Conservation (phyloP, 257 asterid genomes). For the Przewalskia tangutica region DNA sequence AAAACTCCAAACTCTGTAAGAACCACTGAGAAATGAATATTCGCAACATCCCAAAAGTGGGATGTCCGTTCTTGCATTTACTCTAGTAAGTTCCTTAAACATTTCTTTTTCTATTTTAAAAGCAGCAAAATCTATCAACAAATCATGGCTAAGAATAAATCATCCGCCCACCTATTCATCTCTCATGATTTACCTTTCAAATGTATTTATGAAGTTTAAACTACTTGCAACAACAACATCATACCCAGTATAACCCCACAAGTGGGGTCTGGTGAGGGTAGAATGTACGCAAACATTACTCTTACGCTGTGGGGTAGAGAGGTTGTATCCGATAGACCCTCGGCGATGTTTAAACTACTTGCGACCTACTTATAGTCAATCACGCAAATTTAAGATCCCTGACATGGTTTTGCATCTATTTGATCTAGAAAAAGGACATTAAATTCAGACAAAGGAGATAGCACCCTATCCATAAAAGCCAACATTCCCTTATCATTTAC, state of each 20-base stretch:
- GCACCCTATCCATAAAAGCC: neutral
- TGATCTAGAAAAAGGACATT: no score
- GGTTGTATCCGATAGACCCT: no score
- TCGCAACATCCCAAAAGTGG: neutral
- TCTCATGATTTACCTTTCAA: neutral
- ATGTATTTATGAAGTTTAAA: neutral
- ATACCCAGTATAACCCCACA: no score
- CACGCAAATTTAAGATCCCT: neutral
- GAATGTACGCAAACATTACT: no score
- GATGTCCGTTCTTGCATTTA: neutral
- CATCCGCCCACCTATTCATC: neutral
- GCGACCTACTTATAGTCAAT: neutral
- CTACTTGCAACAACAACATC: no score
- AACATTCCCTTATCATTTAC: neutral
- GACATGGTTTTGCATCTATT: no score
- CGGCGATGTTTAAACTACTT: neutral
- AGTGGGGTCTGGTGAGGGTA: no score
- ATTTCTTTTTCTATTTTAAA: neutral
- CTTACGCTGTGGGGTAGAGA: no score
- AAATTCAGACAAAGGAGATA: neutral
- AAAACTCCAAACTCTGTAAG: neutral
- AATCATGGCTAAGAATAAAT: neutral
- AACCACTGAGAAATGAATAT: neutral
- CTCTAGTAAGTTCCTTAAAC: neutral
- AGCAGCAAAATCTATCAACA: neutral